A percentile compares a stretch with the other conserved stretches of the same genome.
These are phyloP conservation scores for Teratosphaeria pseudoeucalypti DNA, from an alignment of 2,329 filamentous ascomycete species.

Conservation along the genomic window DNA sequence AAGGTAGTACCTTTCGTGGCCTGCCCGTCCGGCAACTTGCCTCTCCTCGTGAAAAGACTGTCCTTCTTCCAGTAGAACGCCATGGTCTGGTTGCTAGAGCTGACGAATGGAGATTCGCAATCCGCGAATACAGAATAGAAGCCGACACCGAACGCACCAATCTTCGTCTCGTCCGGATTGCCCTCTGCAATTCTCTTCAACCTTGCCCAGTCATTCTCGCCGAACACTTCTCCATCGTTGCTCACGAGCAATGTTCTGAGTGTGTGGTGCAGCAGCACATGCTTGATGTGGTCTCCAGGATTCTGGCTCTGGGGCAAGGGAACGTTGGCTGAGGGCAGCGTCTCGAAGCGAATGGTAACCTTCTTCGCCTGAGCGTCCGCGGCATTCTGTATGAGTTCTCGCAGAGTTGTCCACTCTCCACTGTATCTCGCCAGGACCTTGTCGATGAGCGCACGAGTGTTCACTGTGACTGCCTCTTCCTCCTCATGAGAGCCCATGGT, in stretches of 20 bases:
- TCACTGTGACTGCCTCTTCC: slow-evolving; percentile 95
- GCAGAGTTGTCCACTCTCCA: slow-evolving; percentile 78
- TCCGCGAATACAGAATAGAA: slow-evolving; percentile 99
- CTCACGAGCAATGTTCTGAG: slow-evolving; percentile 78
- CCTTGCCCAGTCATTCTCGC: slow-evolving; percentile 81
- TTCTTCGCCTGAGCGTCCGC: slow-evolving; percentile 87
- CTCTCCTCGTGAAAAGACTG: slow-evolving; percentile 80
- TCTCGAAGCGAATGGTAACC: slow-evolving; percentile 88
- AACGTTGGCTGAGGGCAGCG: slow-evolving; percentile 67
- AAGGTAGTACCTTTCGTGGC: slow-evolving; percentile 63
- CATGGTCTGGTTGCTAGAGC: slow-evolving; percentile 86
- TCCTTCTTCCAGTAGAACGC: slow-evolving; percentile 99
- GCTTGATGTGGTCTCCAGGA: slow-evolving; percentile 64
- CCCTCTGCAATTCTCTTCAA: slow-evolving; percentile 97
- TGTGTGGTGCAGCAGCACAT: slow-evolving; percentile 75
- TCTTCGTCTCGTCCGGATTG: slow-evolving; percentile 97
- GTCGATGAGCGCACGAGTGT: slow-evolving; percentile 91
- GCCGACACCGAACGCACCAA: slow-evolving; percentile 93
- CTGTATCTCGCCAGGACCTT: slow-evolving; percentile 95
- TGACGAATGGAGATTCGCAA: slow-evolving; percentile 94
- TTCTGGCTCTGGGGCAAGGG: slow-evolving; percentile 57
- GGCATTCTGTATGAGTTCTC: slow-evolving; percentile 97
- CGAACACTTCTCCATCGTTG: slow-evolving; percentile 84
- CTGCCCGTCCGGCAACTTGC: slow-evolving; percentile 56
- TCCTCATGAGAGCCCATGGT: slow-evolving; percentile 78